phyloP scores from a whole-genome alignment of 495 filamentous ascomycete genomes.

The Xylaria castorea region DNA sequence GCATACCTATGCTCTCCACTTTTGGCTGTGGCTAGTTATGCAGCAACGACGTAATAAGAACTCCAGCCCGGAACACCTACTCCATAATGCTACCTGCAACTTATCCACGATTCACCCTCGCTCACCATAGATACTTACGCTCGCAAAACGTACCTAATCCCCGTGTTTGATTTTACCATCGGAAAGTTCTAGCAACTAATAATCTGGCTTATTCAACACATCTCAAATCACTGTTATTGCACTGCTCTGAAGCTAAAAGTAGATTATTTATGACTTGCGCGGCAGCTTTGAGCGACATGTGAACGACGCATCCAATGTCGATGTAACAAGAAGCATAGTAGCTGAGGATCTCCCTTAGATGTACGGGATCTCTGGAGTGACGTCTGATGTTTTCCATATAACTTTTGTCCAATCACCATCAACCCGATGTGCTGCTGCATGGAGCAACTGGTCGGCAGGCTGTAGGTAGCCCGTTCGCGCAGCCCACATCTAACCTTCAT shows the following conservation, averaged over 20 bases:
- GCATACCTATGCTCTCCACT: too few relatives aligned
- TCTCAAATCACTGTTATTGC: background rate
- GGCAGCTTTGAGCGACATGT: background rate
- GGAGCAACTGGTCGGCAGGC: background rate
- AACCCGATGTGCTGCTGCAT: background rate
- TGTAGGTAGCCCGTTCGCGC: background rate
- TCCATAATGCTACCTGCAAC: too few relatives aligned
- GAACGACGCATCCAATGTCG: background rate
- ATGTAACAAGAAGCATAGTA: background rate
- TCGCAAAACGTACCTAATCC: background rate
- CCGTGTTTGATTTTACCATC: background rate
- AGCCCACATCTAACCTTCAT: background rate
- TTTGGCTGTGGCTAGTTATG: background rate
- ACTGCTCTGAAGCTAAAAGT: background rate
- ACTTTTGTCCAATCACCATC: constrained; percentile 1
- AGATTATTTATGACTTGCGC: background rate
- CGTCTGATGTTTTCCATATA: background rate
- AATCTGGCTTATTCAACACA: background rate
- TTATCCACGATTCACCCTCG: background rate
- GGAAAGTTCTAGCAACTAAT: background rate
- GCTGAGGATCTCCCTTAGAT: background rate
- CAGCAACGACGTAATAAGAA: background rate
- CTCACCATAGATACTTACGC: background rate
- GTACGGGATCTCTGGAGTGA: background rate
- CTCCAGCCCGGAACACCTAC: too few relatives aligned